Conservation (phyloP, 345 rosid genomes). For the Gossypium ekmanianum region DNA sequence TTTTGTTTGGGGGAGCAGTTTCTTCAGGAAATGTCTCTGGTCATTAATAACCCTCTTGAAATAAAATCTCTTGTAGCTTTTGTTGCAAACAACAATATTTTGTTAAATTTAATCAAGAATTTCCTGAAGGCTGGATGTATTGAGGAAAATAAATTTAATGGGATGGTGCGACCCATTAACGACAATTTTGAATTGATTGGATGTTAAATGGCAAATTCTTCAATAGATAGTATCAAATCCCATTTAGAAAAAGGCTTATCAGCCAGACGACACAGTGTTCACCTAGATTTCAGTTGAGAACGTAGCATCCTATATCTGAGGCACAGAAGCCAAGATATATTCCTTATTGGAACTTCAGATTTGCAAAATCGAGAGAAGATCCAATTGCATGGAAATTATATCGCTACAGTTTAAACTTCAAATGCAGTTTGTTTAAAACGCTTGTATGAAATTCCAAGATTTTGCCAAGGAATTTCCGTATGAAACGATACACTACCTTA, state of each 20-base stretch:
- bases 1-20: not conserved
- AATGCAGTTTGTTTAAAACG: constrained; percentile 1
- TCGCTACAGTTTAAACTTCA: not conserved
- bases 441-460: not conserved
- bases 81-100: not conserved
- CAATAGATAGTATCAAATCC: not conserved
- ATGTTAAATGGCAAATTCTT: not conserved
- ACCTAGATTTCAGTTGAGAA: not conserved
- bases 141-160: not conserved
- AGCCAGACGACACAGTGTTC: not conserved
- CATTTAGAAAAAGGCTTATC: not conserved
- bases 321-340: not conserved
- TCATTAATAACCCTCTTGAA: not conserved
- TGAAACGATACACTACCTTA: not conserved
- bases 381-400: not conserved
- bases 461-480: not conserved
- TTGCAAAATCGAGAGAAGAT: not conserved
- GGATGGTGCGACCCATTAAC: not conserved
- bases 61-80: not conserved
- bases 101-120: not conserved
- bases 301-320: not conserved
- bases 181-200: not conserved
- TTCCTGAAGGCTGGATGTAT: not conserved
- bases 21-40: not conserved
- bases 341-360: not conserved